A percentile compares a stretch with the other conserved stretches of the same genome.
These are phyloP conservation scores for Tetrahymena elliotti DNA, from an alignment of 73 alveolate genomes.

Conservation along the genomic window DNA sequence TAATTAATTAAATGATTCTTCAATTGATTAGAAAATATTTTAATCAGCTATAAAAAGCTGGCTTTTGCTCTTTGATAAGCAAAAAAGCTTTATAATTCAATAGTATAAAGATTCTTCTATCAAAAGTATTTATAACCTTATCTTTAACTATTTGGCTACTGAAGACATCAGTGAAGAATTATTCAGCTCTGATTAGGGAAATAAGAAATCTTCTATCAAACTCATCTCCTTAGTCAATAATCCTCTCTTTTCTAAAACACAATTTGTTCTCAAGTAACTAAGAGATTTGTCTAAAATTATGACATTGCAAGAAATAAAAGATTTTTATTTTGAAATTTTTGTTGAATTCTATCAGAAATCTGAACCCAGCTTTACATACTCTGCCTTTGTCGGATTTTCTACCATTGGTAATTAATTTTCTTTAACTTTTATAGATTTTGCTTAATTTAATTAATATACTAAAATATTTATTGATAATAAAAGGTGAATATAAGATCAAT, in stretches of 20 bases:
- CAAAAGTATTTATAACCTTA: background rate
- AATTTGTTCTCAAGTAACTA: background rate
- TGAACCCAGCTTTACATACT: background rate
- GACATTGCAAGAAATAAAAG: background rate
- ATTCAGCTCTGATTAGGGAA: background rate
- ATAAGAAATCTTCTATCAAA: background rate
- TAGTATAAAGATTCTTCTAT: background rate
- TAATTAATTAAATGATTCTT: background rate
- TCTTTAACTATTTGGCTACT: background rate
- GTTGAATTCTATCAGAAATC: background rate
- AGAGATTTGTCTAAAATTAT: background rate
- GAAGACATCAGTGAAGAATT: background rate
- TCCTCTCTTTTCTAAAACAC: background rate
- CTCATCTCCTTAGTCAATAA: background rate
- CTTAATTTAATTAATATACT: background rate
- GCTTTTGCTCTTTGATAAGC: background rate
- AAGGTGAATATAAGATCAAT: background rate
- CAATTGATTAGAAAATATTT: background rate
- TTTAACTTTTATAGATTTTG: no score
- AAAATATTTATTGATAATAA: background rate
- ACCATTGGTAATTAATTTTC: background rate
- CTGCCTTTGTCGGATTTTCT: background rate
- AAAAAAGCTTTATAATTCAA: background rate
- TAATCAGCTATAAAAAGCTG: background rate
- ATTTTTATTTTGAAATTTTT: background rate